Evolutionary conservation across 768 basidiomycete species (phyloP).

Genomic region (Multifurca ochricompacta): DNA sequence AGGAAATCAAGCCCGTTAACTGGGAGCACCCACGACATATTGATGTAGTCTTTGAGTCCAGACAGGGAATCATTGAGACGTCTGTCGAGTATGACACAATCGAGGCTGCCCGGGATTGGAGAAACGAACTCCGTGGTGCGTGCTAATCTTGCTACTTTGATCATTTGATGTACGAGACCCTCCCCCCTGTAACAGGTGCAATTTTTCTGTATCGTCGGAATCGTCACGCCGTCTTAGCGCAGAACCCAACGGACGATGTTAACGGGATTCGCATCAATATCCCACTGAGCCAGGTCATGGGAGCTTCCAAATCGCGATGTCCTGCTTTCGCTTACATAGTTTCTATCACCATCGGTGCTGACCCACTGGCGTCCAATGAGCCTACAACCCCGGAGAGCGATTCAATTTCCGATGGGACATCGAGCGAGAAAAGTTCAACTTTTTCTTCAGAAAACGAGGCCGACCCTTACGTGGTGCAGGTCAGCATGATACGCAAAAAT

Average conservation of each 20-base stretch:
- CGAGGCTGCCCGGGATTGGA: slow-evolving; percentile 45
- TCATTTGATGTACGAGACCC: not conserved
- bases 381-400: not conserved
- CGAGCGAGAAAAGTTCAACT: not conserved
- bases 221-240: slow-evolving; percentile 30
- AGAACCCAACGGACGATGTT: slow-evolving; percentile 26
- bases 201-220: slow-evolving; percentile 40
- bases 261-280: slow-evolving; percentile 40
- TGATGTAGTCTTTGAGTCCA: slow-evolving; percentile 31
- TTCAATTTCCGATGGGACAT: not conserved
- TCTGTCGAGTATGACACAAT: slow-evolving; percentile 49
- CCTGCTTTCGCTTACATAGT: slow-evolving; percentile 22
- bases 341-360: slow-evolving; percentile 14
- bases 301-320: slow-evolving; percentile 19
- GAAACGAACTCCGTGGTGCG: slow-evolving; percentile 39
- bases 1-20: slow-evolving; percentile 37
- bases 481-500: slow-evolving; percentile 12
- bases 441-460: not conserved
- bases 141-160: not conserved
- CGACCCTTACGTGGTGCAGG: slow-evolving; percentile 12
- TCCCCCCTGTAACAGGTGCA: slow-evolving; percentile 30
- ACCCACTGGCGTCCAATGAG: not conserved
- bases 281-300: slow-evolving; percentile 35
- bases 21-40: slow-evolving; percentile 38
- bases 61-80: slow-evolving; percentile 24